Evolutionary conservation across 345 rosid species (phyloP), one percentile per base, ranked within the genome.

Genomic region (Gossypium sturtianum): DNA sequence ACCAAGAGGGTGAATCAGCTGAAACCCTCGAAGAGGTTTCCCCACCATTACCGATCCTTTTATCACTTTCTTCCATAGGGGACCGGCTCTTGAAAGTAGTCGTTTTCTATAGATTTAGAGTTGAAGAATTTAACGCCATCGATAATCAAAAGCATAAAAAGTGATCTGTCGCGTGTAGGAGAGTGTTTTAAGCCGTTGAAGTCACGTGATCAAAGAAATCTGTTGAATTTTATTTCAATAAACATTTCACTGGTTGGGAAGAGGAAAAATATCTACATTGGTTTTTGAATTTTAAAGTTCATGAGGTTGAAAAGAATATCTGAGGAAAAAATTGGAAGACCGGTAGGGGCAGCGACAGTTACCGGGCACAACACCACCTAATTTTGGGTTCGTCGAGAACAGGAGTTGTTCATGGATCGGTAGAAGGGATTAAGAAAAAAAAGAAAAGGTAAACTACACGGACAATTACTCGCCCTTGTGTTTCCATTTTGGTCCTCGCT

Each of bases 11-110:
- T 7, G 53, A 49, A 12, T 62, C 16, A 22, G 81, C 17, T 12
- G 81, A 51, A 47, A 61, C 69, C 72, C 72, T 74, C 13, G 71
- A 80, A 63, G 77, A 80, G 29, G 44, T 61, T 59, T 34, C 41
- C 41, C 41, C 41, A 34, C 41, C 41, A 34, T 34, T 34, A 34
- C 41, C 41, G 41, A 34, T 34, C 7, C 41, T 53, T 66, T 54
- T 29, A 64, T 66, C 82, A 27, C n/a, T 71, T 58, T 75, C 77
- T 74, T 69, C 72, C 72, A 69, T 69, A 43, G 4, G 65, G 19
- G 25, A 27, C 5, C 72, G 43, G 45, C 23, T 49, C 59, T 9
- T 11, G 44, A 69, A 27, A 67, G 10, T 47, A 16, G 20, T 16
- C 44, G 22, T 9, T 49, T 27, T 49, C 72, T 68, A 68, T 49